Percentiles rank a stretch among this genome's conserved stretches.
These are phyloP conservation scores for Fusarium domesticum DNA, from an alignment of 2,329 filamentous ascomycete genomes.

Conservation along the genomic window DNA sequence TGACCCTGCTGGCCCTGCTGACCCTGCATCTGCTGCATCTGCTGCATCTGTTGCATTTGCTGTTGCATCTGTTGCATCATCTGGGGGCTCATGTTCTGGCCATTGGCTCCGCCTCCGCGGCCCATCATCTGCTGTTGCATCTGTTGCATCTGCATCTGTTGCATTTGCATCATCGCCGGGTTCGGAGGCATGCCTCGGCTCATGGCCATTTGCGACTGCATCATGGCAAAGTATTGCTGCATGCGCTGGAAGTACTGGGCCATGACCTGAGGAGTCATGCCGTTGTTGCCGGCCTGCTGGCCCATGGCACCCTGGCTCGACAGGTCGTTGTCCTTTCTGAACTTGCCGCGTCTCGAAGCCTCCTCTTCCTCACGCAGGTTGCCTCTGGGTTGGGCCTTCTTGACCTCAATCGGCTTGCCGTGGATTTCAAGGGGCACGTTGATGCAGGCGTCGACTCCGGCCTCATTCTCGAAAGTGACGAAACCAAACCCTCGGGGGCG, in stretches of 20 bases:
- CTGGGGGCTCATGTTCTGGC: slow-evolving; percentile 40
- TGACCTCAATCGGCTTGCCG: slow-evolving; percentile 95
- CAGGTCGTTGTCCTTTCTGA: slow-evolving; percentile 53
- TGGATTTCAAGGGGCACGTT: slow-evolving; percentile 84
- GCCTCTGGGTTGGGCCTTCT: slow-evolving; percentile 92
- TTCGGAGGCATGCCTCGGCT: slow-evolving; percentile 71
- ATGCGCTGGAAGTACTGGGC: slow-evolving; percentile 98
- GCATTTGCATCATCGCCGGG: slow-evolving; percentile 67
- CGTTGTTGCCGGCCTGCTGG: slow-evolving; percentile 47
- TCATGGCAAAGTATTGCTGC: slow-evolving; percentile 94
- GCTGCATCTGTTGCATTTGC: slow-evolving; percentile 51
- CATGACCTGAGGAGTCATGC: slow-evolving; percentile 96
- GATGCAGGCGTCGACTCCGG: slow-evolving; percentile 88
- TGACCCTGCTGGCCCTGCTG: slow-evolving; percentile 40
- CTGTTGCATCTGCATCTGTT: slow-evolving; percentile 74
- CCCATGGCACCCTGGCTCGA: slow-evolving; percentile 40
- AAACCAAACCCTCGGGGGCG: slow-evolving; percentile 94
- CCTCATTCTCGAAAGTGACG: slow-evolving; percentile 95
- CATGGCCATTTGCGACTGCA: slow-evolving; percentile 92
- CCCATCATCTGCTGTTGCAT: slow-evolving; percentile 56
- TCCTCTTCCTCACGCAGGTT: slow-evolving; percentile 92
- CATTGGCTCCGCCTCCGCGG: slow-evolving; percentile 36
- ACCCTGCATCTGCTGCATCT: slow-evolving; percentile 42
- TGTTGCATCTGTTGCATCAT: slow-evolving; percentile 57
- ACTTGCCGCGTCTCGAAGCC: slow-evolving; percentile 59